These are phyloP conservation scores for Oldenlandia corymbosa DNA, from an alignment of 257 asterid species.

Conservation along the genomic window DNA sequence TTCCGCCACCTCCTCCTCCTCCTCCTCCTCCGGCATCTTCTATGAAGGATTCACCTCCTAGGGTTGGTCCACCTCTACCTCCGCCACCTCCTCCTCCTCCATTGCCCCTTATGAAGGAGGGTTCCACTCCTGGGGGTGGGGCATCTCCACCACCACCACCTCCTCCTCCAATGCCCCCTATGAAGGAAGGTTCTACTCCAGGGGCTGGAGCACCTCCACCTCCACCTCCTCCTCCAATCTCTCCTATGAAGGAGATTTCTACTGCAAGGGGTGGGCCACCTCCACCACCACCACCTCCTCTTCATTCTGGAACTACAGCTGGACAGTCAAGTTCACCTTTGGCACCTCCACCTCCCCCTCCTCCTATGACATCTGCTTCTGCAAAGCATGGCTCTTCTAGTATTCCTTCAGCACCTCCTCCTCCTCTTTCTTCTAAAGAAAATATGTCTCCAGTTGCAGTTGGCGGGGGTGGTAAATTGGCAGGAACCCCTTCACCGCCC, in stretches of 20 bases:
- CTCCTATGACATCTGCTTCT: constrained; percentile 20
- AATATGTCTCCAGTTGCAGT: constrained; percentile 20
- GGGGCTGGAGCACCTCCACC: constrained; percentile 19
- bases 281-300: constrained; percentile 41
- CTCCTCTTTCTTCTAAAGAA: constrained; percentile 38
- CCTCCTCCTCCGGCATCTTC: constrained; percentile 24
- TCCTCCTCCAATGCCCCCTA: constrained; percentile 15
- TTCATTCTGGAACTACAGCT: constrained; percentile 24
- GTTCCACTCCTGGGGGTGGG: not conserved
- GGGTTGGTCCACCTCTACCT: constrained; percentile 7
- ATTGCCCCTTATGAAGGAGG: too few species aligned
- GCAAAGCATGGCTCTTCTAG: constrained; percentile 13
- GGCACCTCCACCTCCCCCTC: constrained; percentile 41
- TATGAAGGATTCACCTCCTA: constrained; percentile 17
- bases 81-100: constrained; percentile 27
- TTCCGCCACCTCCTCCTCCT: not conserved
- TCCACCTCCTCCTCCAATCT: constrained; percentile 28
- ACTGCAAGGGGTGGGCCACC: constrained; percentile 17
- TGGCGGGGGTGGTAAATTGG: constrained; percentile 18
- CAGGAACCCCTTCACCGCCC: constrained; percentile 67
- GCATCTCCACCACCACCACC: constrained; percentile 17
- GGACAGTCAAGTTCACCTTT: constrained; percentile 26
- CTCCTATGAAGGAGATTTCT: constrained; percentile 11
- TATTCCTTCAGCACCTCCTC: constrained; percentile 67
- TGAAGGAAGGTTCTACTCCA: constrained; percentile 12